A percentile compares a stretch with the other conserved stretches of the same genome.
phyloP scores from a whole-genome alignment of 1,284 basidiomycete species.

The Ceratobasidium sp. region DNA sequence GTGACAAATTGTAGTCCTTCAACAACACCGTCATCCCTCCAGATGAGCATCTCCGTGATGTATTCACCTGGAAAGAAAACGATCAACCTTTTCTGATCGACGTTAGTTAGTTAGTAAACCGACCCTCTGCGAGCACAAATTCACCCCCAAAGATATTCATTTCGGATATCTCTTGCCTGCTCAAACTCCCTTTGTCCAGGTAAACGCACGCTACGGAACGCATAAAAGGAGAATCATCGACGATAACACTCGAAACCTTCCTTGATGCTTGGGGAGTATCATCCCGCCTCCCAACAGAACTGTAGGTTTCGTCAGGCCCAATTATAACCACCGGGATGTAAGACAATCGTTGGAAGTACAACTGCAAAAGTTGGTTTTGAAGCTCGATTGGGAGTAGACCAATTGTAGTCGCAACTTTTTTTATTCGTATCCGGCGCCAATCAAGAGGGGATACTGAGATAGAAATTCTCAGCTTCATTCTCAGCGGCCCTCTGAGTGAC shows the following conservation, averaged over 20 bases:
- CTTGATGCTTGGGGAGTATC: background rate
- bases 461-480: background rate
- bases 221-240: too few species aligned
- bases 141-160: background rate
- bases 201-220: background rate
- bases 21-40: background rate
- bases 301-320: background rate
- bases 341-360: background rate
- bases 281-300: background rate
- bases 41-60: conserved; percentile 12
- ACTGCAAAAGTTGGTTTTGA: background rate
- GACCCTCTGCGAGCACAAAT: conserved; percentile 3
- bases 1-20: conserved; percentile 19
- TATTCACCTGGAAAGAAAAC: background rate
- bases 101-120: background rate
- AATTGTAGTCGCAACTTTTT: background rate
- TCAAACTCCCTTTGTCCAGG: background rate
- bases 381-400: background rate
- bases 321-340: background rate
- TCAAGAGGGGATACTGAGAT: background rate
- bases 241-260: background rate
- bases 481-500: too few species aligned
- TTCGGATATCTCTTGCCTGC: background rate
- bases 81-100: background rate
- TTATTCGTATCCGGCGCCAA: background rate